Evolutionary conservation across 106 monocot genomes (phyloP).

Genomic region (Acanthochlamys bracteata): DNA sequence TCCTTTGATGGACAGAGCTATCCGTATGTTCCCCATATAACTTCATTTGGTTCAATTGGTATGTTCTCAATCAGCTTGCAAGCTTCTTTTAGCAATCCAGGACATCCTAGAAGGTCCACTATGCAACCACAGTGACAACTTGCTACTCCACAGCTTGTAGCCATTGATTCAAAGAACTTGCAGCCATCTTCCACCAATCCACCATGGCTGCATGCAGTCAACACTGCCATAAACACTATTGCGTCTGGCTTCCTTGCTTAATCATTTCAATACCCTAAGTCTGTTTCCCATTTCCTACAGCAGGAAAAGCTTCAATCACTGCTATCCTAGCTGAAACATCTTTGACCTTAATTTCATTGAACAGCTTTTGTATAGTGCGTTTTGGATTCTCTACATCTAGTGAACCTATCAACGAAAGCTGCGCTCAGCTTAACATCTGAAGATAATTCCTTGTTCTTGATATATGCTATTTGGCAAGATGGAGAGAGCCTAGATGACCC

Average conservation of each 20-base stretch:
- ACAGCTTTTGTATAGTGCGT: slow-evolving; percentile 14
- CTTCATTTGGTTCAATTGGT: slow-evolving; percentile 25
- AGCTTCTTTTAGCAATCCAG: slow-evolving; percentile 18
- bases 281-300: slow-evolving; percentile 2
- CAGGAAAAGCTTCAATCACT: slow-evolving; percentile 12
- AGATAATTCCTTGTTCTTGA: slow-evolving; percentile 8
- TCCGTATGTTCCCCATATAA: slow-evolving; percentile 19
- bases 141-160: neutral
- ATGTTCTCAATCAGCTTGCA: slow-evolving; percentile 11
- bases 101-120: slow-evolving; percentile 16
- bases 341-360: slow-evolving; percentile 9
- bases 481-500: slow-evolving; percentile 22
- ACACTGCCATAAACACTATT: neutral
- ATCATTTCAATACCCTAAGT: slow-evolving; percentile 11
- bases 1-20: slow-evolving; percentile 8
- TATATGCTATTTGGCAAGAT: slow-evolving; percentile 25
- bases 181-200: slow-evolving; percentile 16
- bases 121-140: slow-evolving; percentile 22
- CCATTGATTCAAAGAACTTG: slow-evolving; percentile 11
- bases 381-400: slow-evolving; percentile 15
- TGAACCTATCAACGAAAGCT: slow-evolving; percentile 19
- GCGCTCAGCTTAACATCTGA: slow-evolving; percentile 11
- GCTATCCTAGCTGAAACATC: slow-evolving; percentile 24
- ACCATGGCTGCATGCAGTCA: slow-evolving; percentile 17
- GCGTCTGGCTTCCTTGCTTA: slow-evolving; percentile 4